Evolutionary conservation across 352 stramenopile genomes (phyloP).

Genomic region (Achlya hypogyna): DNA sequence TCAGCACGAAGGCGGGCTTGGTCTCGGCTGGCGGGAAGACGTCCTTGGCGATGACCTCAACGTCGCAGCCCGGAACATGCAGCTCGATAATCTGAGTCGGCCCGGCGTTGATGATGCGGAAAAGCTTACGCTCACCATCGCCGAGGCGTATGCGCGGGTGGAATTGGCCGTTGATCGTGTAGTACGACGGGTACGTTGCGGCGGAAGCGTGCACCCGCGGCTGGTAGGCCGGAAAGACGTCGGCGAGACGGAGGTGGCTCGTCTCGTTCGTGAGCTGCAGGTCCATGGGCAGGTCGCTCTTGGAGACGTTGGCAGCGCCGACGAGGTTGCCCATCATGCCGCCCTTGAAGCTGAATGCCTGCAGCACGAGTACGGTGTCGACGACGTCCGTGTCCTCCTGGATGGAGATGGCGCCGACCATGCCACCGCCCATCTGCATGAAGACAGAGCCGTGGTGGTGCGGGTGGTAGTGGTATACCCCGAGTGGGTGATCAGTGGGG

Average conservation of each 20-base stretch:
- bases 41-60: slow-evolving; percentile 44
- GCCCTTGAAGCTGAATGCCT: slow-evolving; percentile 58
- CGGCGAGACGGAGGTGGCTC: neutral
- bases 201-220: neutral
- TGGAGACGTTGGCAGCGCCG: slow-evolving; percentile 37
- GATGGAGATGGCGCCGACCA: slow-evolving; percentile 56
- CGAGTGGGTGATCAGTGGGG: slow-evolving; percentile 49
- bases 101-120: slow-evolving; percentile 56
- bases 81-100: slow-evolving; percentile 44
- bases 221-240: neutral
- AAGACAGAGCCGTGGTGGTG: slow-evolving; percentile 72
- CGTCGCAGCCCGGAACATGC: slow-evolving; percentile 46
- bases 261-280: slow-evolving; percentile 39
- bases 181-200: slow-evolving; percentile 28
- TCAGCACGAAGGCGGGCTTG: slow-evolving; percentile 28
- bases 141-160: slow-evolving; percentile 47
- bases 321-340: slow-evolving; percentile 40
- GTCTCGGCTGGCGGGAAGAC: slow-evolving; percentile 33
- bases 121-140: slow-evolving; percentile 41
- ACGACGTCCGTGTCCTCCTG: slow-evolving; percentile 42
- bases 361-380: slow-evolving; percentile 41
- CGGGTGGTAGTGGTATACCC: slow-evolving; percentile 78
- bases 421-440: slow-evolving; percentile 64
- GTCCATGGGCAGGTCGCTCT: slow-evolving; percentile 37
- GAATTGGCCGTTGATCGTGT: slow-evolving; percentile 62